Evolutionary conservation across 1,284 basidiomycete species (phyloP), one percentile per base, ranked within the genome.

Genomic region (Cutaneotrichosporon cavernicola): DNA sequence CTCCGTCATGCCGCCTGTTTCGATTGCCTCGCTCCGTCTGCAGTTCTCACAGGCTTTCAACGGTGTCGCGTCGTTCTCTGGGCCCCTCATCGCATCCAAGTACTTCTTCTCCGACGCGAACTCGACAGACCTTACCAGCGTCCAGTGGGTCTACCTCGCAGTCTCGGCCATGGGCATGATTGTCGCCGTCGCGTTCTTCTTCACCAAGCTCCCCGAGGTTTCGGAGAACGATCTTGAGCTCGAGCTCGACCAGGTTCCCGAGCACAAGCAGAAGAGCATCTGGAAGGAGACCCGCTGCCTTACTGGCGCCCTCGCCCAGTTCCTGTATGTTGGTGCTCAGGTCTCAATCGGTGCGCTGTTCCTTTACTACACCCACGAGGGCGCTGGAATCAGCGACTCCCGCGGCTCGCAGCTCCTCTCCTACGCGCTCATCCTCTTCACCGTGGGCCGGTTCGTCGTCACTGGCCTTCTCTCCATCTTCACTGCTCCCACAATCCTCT

Each of bases 1-100:
- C 65, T 81, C 89, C 7, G 81, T 82, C 66, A 77, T 81, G 75
- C 76, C 77, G 6, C 77, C 78, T 7, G 85, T 87, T 30, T 86
- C 86, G 70, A 86, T 88, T 73, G 90, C 90, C 57, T 88, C 89
- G 10, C 87, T 89, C 74, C 85, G 90, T 52, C 84, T 92, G 43
- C 90, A 91, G 74, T 89, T 91, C 74, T 89, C 88, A 60, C 90
- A 92, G 80, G 88, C 88, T 2, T 91, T 90, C 82, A 89, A 91
- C 76, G 89, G 90, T 55, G 82, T 92, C 46, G 90, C 89, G 0
- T 86, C 87, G 0, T 90, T 92, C 72, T 83, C 88, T 26, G 90
- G 90, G 0, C 90, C 90, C 31, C 84, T 91, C 70, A 92, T 92
- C 71, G 90, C 89, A 26, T 87, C 87, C 18, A 79, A 81, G 71